Percentiles rank a stretch among this genome's conserved stretches.
Evolutionary conservation across 2,329 filamentous ascomycete species (phyloP).

Genomic region (Cercospora sp.): DNA sequence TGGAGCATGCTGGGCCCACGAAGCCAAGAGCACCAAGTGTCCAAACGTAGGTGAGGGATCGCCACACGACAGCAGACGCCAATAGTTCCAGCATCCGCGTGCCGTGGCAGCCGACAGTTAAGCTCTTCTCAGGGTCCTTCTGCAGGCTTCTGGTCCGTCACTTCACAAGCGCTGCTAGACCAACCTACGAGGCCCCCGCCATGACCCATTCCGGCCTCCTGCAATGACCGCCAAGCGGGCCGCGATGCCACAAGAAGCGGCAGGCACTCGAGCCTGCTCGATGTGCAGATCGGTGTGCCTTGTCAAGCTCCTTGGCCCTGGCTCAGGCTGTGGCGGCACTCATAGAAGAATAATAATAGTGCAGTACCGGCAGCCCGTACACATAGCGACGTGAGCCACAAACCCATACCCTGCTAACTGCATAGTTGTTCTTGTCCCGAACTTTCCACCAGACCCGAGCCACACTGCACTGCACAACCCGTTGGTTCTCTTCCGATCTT

Average conservation of each 20-base stretch:
- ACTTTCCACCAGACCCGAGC: conserved; percentile 23
- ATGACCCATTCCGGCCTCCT: conserved; percentile 8
- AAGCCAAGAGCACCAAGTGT: conserved; percentile 19
- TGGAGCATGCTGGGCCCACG: background rate
- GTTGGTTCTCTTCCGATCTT: conserved; percentile 10
- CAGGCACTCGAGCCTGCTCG: conserved; percentile 16
- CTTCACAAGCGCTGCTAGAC: conserved; percentile 6
- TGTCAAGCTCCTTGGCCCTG: conserved; percentile 17
- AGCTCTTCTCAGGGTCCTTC: conserved; percentile 14
- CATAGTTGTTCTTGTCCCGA: conserved; percentile 17
- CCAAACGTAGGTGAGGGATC: conserved; percentile 15
- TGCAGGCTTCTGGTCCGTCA: conserved; percentile 10
- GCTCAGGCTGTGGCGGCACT: conserved; percentile 17
- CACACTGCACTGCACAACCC: conserved; percentile 14
- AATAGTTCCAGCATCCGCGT: conserved; percentile 19
- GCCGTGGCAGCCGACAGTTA: conserved; percentile 27
- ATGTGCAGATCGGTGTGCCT: conserved; percentile 20
- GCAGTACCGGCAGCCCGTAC: conserved; percentile 14
- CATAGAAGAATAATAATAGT: conserved; percentile 21
- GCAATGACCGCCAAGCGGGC: conserved; percentile 15
- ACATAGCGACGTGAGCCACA: conserved; percentile 9
- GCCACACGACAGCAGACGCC: conserved; percentile 17
- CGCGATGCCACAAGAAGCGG: conserved; percentile 14
- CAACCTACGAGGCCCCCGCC: conserved; percentile 14
- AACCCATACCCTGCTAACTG: conserved; percentile 12